Evolutionary conservation across 768 basidiomycete genomes (phyloP), one percentile per base, ranked within the genome.

Genomic region (Suillus luteus): DNA sequence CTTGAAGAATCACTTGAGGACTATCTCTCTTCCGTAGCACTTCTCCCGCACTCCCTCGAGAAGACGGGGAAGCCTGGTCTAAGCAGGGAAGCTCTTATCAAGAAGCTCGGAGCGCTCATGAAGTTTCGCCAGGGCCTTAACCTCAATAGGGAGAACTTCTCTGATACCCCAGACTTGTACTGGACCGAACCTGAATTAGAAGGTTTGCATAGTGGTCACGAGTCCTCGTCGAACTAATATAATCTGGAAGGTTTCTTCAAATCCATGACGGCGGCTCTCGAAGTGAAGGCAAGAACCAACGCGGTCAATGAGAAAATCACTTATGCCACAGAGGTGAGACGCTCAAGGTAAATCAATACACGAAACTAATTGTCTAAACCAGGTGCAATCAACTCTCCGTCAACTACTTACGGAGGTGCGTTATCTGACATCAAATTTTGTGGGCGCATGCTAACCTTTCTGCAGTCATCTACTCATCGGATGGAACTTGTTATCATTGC

Each of bases 401-500:
- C 94, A 96, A 65, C 79, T 98, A 14, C 80, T 97, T 35, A 95
- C 94, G 0, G 94, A 96, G 82, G 94, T 75, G 65, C 35, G 65
- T 6, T 27, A 17, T 61, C 31, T 60, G 11, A 15, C 62, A 38
- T 15, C 43, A 11, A 12, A 37, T 1, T 19, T n/a, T 24, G 6
- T 33, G 41, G 43, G 12, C 40, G 8, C 22, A 49, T 19, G 59
- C 65, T 24, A 63, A 35, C 19, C 11, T 58, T 58, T 55, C 57
- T 65, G 11, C 69, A 96, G 92, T 92, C 93, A 3, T 93, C 92
- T 5, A 86, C 84, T 2, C 93, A 97, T 71, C 87, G 91, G 2
- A 95, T 99, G 91, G 96, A 99, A 77, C 80, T 96, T 5, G 91
- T 98, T 66, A 98, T 98, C 73, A 99, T 98, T 67, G 83, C 86